phyloP scores from a whole-genome alignment of 2,329 filamentous ascomycete genomes.

The Niveomyces coronatus region DNA sequence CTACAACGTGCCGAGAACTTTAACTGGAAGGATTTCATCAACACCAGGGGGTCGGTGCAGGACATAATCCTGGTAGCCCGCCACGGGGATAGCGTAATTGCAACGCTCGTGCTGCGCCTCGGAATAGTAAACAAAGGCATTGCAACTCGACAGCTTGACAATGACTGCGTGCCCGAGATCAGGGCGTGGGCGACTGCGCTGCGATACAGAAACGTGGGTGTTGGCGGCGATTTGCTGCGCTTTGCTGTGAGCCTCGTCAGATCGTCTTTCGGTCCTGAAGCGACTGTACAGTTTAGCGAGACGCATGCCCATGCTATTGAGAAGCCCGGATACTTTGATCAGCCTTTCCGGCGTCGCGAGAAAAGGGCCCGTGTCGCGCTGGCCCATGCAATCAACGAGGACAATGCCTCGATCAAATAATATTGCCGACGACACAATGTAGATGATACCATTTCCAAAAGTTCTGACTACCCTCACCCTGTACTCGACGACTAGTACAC shows the following conservation, averaged over 20 bases:
- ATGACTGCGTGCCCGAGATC: slow-evolving; percentile 53
- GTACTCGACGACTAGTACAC: too few species aligned
- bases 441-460: too few species aligned
- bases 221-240: slow-evolving; percentile 62
- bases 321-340: slow-evolving; percentile 49
- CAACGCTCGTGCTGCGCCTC: slow-evolving; percentile 56
- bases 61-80: slow-evolving; percentile 53
- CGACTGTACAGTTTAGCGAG: slow-evolving; percentile 56
- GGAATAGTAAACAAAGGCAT: slow-evolving; percentile 22
- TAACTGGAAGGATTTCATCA: slow-evolving; percentile 50
- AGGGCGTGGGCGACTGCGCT: slow-evolving; percentile 71
- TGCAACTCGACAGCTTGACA: slow-evolving; percentile 13
- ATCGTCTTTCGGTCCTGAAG: slow-evolving; percentile 50
- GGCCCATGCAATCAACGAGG: slow-evolving; percentile 17
- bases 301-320: slow-evolving; percentile 63
- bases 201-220: slow-evolving; percentile 57
- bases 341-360: slow-evolving; percentile 45
- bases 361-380: slow-evolving; percentile 39
- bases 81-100: slow-evolving; percentile 58
- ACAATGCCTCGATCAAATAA: not conserved
- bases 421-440: too few species aligned
- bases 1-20: slow-evolving; percentile 51
- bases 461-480: too few species aligned
- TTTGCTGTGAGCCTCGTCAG: slow-evolving; percentile 57
- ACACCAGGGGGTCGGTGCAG: slow-evolving; percentile 21